A percentile compares a stretch with the other conserved stretches of the same genome.
phyloP scores from a whole-genome alignment of 1,284 basidiomycete genomes.

The Ceratobasidium sp. region DNA sequence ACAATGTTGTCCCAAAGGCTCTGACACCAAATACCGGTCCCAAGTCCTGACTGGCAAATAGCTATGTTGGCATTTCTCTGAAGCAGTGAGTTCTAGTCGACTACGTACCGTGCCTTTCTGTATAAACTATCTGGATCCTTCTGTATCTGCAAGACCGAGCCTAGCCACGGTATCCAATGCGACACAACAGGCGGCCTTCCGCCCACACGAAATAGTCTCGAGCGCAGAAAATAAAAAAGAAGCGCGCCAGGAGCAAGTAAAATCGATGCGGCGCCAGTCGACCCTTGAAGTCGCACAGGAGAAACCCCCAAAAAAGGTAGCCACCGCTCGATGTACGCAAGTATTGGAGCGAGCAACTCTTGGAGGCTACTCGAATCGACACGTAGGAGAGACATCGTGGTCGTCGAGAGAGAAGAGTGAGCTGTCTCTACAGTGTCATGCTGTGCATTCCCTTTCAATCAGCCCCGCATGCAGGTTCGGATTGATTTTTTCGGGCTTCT shows the following conservation, averaged over 20 bases:
- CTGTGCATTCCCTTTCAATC: not conserved
- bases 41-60: slow-evolving; percentile 13
- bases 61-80: not conserved
- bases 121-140: slow-evolving; percentile 42
- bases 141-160: slow-evolving; percentile 37
- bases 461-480: not conserved
- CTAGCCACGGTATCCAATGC: slow-evolving; percentile 43
- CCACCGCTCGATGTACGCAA: slow-evolving; percentile 1
- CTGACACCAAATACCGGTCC: slow-evolving; percentile 35
- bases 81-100: too few species aligned
- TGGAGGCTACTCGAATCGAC: not conserved
- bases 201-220: not conserved
- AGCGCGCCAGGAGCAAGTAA: slow-evolving; percentile 14
- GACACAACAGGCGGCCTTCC: slow-evolving; percentile 36
- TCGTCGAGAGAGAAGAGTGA: not conserved
- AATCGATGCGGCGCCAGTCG: not conserved
- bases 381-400: not conserved
- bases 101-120: slow-evolving; percentile 27
- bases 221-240: not conserved
- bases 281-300: not conserved
- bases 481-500: not conserved
- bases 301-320: not conserved
- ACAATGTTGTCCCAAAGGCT: slow-evolving; percentile 17
- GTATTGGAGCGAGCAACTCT: not conserved
- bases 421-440: too few species aligned